Conservation (phyloP, 768 basidiomycete species). For the Termitomyces titanicus region DNA sequence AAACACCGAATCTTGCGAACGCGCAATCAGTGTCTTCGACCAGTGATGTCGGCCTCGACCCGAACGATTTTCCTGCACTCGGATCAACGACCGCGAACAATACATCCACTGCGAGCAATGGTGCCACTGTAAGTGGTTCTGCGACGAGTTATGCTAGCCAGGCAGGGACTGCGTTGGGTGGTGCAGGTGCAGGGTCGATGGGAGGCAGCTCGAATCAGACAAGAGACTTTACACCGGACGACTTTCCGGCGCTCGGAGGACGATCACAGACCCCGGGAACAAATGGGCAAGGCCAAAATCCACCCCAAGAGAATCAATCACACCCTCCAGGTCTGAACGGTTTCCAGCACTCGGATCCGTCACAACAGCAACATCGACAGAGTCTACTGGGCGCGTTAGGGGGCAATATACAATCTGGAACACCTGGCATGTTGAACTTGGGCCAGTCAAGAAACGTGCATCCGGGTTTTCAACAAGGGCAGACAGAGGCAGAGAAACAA, state of each 20-base stretch:
- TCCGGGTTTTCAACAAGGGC: conserved; percentile 53
- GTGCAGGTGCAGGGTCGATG: conserved; percentile 32
- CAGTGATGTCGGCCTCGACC: conserved; percentile 78
- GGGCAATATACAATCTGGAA: conserved; percentile 35
- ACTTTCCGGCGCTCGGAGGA: conserved; percentile 85
- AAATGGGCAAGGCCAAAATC: conserved; percentile 30
- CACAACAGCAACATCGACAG: conserved; percentile 49
- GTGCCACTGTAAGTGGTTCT: conserved; percentile 26
- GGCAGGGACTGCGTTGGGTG: conserved; percentile 61
- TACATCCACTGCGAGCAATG: conserved; percentile 35
- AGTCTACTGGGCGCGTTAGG: conserved; percentile 51
- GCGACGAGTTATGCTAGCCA: conserved; percentile 81
- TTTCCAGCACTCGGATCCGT: conserved; percentile 42
- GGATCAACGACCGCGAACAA: conserved; percentile 55
- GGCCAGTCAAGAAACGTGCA: conserved; percentile 44
- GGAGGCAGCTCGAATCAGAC: conserved; percentile 38
- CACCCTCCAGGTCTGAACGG: conserved; percentile 83
- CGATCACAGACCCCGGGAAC: conserved; percentile 42
- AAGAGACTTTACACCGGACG: conserved; percentile 80
- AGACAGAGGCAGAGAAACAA: conserved; percentile 65
- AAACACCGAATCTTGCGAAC: conserved; percentile 45
- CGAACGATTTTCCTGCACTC: conserved; percentile 85
- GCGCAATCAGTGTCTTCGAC: conserved; percentile 62
- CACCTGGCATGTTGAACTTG: conserved; percentile 69
- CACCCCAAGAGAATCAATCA: conserved; percentile 36